Evolutionary conservation across 805 yeast genomes (phyloP), one percentile per base, ranked within the genome.

Genomic region (Myxozyma lipomycoides): DNA sequence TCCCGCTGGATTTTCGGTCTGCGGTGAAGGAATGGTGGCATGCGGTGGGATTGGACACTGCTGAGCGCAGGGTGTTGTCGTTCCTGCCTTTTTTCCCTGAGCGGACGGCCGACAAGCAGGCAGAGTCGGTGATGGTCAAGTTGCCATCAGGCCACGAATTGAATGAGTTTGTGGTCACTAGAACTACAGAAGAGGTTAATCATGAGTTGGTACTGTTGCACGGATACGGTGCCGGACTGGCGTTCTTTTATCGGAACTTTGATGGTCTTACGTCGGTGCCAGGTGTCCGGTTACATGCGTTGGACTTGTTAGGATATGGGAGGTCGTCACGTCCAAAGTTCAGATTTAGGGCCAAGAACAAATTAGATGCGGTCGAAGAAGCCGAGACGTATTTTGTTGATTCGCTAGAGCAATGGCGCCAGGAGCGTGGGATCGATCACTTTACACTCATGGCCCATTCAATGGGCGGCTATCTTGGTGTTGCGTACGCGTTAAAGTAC

Each of bases 161-260:
- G 51, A 91, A 90, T 68, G 98, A 91, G 68, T 81, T 89, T 52
- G 76, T 71, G 54, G 77, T 90, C 28, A 56, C 52, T 4, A 66
- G 64, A 18, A 48, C 48, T 32, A 44, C 55, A 36, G 56, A 53
- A 36, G 43, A 40, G 1, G 38, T 40, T 22, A 70, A 71, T 40
- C 79, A 82, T 55, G 73, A 59, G 78, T 84, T 43, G 22, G 87
- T 93, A 1, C 67, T 91, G 55, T 69, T 93, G 3, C 98, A 91
- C 67, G 98, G 98, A 0, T 89, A 88, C 64, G 96, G 95, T 1
- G 95, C 98, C 0, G 86, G 95, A 1, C 77, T 89, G 12, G 91
- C 95, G 23, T 81, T 88, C 48, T 91, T 81, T 61, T 78, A 83
- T 62, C 78, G 83, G 55, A 91, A 86, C 63, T 78, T 86, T 57